phyloP scores from a whole-genome alignment of 2,329 filamentous ascomycete genomes.

The Trematosphaeria pertusa region DNA sequence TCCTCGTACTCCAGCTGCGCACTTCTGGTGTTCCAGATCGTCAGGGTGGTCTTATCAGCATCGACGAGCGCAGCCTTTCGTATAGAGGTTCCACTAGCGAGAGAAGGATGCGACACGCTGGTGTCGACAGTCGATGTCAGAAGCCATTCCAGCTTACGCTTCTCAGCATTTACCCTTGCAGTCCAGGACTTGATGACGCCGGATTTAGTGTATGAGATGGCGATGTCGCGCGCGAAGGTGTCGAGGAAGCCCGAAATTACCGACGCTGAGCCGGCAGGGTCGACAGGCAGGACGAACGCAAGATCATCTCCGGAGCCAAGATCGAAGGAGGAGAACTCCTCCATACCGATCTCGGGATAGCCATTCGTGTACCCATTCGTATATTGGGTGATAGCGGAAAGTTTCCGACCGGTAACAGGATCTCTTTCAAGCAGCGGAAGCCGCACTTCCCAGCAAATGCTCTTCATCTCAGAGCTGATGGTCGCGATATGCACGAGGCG shows the following conservation, averaged over 20 bases:
- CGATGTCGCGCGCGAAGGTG: slow-evolving; percentile 83
- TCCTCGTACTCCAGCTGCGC: slow-evolving; percentile 83
- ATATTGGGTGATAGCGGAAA: slow-evolving; percentile 25
- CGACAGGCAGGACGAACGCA: slow-evolving; percentile 75
- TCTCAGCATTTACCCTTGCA: slow-evolving; percentile 70
- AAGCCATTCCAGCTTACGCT: slow-evolving; percentile 77
- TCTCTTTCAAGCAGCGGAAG: slow-evolving; percentile 58
- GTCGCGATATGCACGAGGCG: slow-evolving; percentile 73
- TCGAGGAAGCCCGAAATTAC: slow-evolving; percentile 81
- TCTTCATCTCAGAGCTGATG: slow-evolving; percentile 77
- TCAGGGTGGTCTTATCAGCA: slow-evolving; percentile 73
- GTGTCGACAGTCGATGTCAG: slow-evolving; percentile 84
- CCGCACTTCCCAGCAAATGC: slow-evolving; percentile 80
- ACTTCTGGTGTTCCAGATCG: slow-evolving; percentile 89
- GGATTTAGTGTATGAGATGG: slow-evolving; percentile 79
- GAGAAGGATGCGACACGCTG: slow-evolving; percentile 71
- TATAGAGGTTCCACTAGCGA: slow-evolving; percentile 85
- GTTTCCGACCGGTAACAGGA: slow-evolving; percentile 34
- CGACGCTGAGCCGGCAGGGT: slow-evolving; percentile 78
- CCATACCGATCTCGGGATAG: slow-evolving; percentile 55
- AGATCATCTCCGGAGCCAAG: slow-evolving; percentile 64
- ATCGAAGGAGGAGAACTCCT: slow-evolving; percentile 74
- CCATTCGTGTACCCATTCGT: slow-evolving; percentile 42
- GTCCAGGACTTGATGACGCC: slow-evolving; percentile 87
- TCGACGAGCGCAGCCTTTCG: slow-evolving; percentile 88